Percentiles rank a stretch among this genome's conserved stretches.
These are phyloP conservation scores for Colletotrichum sp. DNA, from an alignment of 2,329 filamentous ascomycete genomes.

Conservation along the genomic window DNA sequence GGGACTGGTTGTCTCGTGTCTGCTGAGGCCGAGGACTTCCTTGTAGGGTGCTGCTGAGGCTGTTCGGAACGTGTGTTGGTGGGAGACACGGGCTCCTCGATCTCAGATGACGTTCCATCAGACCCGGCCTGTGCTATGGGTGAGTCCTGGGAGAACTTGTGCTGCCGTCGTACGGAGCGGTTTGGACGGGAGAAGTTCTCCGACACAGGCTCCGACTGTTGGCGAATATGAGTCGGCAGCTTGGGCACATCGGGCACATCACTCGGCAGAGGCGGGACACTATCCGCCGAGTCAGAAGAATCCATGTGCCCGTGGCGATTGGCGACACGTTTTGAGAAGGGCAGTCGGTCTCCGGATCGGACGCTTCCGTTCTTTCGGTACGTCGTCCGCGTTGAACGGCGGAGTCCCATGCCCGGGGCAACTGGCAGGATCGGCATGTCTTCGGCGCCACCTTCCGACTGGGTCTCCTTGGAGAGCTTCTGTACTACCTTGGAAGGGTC, in stretches of 20 bases:
- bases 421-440: conserved; percentile 88
- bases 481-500: conserved; percentile 77
- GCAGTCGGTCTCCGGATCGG: conserved; percentile 75
- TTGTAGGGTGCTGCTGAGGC: conserved; percentile 37
- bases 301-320: conserved; percentile 64
- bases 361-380: conserved; percentile 87
- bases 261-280: conserved; percentile 34
- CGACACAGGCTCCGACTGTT: conserved; percentile 72
- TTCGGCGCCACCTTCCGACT: conserved; percentile 55
- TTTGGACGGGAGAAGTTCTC: conserved; percentile 70
- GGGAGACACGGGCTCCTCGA: conserved; percentile 25
- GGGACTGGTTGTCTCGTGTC: conserved; percentile 48
- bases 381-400: conserved; percentile 89
- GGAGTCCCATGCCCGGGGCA: conserved; percentile 77
- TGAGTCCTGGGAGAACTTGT: conserved; percentile 54
- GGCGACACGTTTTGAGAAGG: conserved; percentile 75
- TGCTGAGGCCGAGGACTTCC: conserved; percentile 35
- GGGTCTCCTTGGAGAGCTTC: conserved; percentile 66
- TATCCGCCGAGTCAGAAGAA: conserved; percentile 41
- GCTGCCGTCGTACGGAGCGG: conserved; percentile 50
- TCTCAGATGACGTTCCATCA: conserved; percentile 39
- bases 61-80: conserved; percentile 27
- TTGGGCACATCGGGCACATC: conserved; percentile 54
- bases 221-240: conserved; percentile 61
- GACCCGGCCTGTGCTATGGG: conserved; percentile 58